These are phyloP conservation scores for Trichophaea hybrida DNA, from an alignment of 2,329 filamentous ascomycete genomes.

Conservation along the genomic window DNA sequence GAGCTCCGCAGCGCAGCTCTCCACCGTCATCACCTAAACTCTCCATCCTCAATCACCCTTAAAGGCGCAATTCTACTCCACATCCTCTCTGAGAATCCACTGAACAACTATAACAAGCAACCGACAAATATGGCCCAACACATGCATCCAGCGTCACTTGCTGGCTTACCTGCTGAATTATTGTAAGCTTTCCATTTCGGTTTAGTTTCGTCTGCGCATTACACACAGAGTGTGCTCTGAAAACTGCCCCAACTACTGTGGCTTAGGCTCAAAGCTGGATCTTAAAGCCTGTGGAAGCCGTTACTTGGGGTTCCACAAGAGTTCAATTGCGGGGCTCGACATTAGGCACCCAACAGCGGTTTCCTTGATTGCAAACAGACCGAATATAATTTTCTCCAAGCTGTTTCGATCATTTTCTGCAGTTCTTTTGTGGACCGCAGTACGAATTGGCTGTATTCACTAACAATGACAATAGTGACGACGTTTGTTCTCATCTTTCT, in stretches of 20 bases:
- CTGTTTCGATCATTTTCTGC: background rate
- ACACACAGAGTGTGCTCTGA: too few species aligned
- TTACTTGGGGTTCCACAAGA: background rate
- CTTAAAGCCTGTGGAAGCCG: background rate
- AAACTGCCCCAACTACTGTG: too few species aligned
- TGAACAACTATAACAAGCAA: too few species aligned
- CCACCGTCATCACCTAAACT: too few species aligned
- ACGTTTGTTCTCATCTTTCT: slow-evolving; percentile 23
- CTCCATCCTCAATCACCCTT: too few species aligned
- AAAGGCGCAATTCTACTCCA: too few species aligned
- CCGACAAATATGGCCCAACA: background rate
- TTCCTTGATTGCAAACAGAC: background rate
- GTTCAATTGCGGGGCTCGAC: background rate
- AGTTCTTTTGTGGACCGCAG: too few species aligned
- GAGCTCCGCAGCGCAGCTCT: too few species aligned
- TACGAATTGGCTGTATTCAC: background rate
- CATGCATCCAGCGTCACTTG: background rate
- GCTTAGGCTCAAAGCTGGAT: background rate
- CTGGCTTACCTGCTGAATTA: background rate
- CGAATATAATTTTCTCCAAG: background rate
- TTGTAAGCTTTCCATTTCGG: background rate
- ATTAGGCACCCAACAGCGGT: background rate
- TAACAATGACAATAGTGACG: slow-evolving; percentile 15
- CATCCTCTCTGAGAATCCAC: too few species aligned
- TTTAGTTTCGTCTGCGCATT: background rate